Evolutionary conservation across 495 filamentous ascomycete species (phyloP), one percentile per base, ranked within the genome.

Genomic region (Penicillium coffeae): DNA sequence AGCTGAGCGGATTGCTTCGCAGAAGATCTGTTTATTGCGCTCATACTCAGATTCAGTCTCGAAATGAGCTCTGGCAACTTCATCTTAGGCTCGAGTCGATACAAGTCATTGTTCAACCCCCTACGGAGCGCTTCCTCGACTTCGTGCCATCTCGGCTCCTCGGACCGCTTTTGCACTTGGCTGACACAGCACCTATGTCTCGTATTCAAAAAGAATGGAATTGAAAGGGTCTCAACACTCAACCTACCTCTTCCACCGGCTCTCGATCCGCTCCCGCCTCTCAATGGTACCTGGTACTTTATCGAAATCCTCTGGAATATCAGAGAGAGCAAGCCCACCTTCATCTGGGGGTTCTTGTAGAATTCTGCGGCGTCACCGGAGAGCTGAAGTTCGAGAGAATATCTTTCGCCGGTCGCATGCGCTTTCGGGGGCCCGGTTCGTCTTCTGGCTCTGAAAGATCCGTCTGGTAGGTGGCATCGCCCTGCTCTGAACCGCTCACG

Each of bases 251-350:
- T 56, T 49, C 45, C 27, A 56, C 27, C 40, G 25, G 30, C 18
- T 39, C 32, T 56, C 22, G 51, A 57, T 57, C 54, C 45, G 45
- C 45, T 57, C 54, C 45, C 38, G 37, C 39, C 32, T 41, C 45
- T 46, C 22, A 41, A 57, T 46, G 20, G 54, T 57, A 30, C 37
- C 49, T 9, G 21, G 35, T 38, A 42, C 54, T 38, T 58, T 58
- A 35, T 53, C 47, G 37, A 57, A 53, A 58, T 58, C 50, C 38
- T 53, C 34, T 8, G 50, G 38, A 33, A 58, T 58, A 18, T 58
- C 42, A 36, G 42, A 50, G 20, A 50, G 54, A 46, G 52, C 38
- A 42, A 58, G 34, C 21, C 50, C 43, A 20, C 38, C 47, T 22
- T 58, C 42, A 47, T 58, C 50, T 15, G 53, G 46, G 18, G 32